Evolutionary conservation across 2,329 filamentous ascomycete species (phyloP), one percentile per base, ranked within the genome.

Genomic region (Sclerotinia minor): DNA sequence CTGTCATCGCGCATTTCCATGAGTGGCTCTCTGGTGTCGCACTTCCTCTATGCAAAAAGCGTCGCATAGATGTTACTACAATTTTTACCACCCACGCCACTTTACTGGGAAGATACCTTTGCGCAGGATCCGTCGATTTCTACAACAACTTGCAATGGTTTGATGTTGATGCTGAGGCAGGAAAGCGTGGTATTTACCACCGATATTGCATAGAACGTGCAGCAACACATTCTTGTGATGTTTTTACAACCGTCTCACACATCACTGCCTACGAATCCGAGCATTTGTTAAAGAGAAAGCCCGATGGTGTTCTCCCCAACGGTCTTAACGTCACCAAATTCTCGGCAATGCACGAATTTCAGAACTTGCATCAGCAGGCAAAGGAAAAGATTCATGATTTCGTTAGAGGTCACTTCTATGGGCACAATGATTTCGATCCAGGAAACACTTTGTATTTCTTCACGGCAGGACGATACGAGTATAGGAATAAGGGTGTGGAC

Each of bases 371-470:
- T 80, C 93, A 96, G 76, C 91, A 95, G 78, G 90, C 93, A 76
- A 98, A 98, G 83, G 92, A 96, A 80, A 97, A 96, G 84, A 98
- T 99, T 75, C 92, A 96, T 77, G 95, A 98, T 79, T 99, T 99
- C 77, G 93, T 98, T 26, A 92, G 95, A 60, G 95, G 95, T 15
- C 95, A 99, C 78, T 99, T 99, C 80, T 98, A 98, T 77, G 95
- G 95, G 15, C 94, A 98, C 81, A 96, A 97, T 78, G 94, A 99
- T 77, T 98, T 98, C 73, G 92, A 97, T 70, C 89, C 93, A 19
- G 94, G 98, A 69, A 97, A 98, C 80, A 99, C 95, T 0, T 86
- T 99, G 47, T 99, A 97, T 81, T 90, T 98, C 81, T 99, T 99
- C 83, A 99, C 94, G 4, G 91, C 95, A 8, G 95, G 95, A 69